Conservation (phyloP, 2,329 filamentous ascomycete genomes). For the Fusarium xylarioides region DNA sequence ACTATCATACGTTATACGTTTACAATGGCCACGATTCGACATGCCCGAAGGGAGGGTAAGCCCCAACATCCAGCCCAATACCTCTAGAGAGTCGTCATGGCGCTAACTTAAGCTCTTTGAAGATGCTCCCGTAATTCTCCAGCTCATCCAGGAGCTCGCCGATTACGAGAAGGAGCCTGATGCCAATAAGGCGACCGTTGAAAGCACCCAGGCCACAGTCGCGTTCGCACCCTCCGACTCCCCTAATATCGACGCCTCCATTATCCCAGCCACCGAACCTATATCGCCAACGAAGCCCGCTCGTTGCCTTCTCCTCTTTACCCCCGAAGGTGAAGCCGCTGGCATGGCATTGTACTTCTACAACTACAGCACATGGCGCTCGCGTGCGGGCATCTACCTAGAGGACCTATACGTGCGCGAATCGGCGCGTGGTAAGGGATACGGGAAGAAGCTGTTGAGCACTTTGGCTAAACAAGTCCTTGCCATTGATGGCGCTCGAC, state of each 20-base stretch:
- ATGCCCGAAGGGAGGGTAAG: constrained; percentile 40
- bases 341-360: constrained; percentile 94
- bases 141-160: constrained; percentile 85
- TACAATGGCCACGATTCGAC: constrained; percentile 41
- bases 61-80: background rate
- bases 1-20: constrained; percentile 16
- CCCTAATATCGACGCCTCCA: constrained; percentile 49
- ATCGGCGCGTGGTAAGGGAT: constrained; percentile 76
- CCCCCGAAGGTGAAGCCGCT: constrained; percentile 59
- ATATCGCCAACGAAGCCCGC: constrained; percentile 70
- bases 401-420: constrained; percentile 90
- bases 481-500: constrained; percentile 73
- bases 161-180: constrained; percentile 83
- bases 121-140: constrained; percentile 86
- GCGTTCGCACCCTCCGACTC: constrained; percentile 73
- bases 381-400: constrained; percentile 87
- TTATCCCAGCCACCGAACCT: constrained; percentile 58
- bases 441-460: constrained; percentile 78
- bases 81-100: constrained; percentile 1
- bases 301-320: constrained; percentile 75
- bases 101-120: constrained; percentile 22
- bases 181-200: constrained; percentile 80
- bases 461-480: constrained; percentile 82
- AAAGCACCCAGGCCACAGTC: constrained; percentile 76
- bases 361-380: constrained; percentile 94